Evolutionary conservation across 1,139 yeast genomes (phyloP), one percentile per base, ranked within the genome.

Genomic region (Blastobotrys persicus): DNA sequence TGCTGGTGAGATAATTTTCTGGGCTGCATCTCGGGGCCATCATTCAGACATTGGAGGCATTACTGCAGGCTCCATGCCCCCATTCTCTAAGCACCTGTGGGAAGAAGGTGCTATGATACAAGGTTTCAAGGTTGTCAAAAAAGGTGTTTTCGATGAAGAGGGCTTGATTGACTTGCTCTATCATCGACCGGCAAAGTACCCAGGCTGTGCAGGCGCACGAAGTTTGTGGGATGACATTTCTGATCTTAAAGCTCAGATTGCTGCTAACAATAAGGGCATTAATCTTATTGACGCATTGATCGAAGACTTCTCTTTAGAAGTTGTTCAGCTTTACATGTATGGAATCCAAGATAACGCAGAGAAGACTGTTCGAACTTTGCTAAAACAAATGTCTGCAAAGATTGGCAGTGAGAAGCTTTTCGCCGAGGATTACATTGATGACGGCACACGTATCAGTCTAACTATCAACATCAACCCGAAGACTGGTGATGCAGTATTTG

Each of bases 41-140:
- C 86, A 81, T 59, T 78, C 85, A 4, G 87, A 81, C 59, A 81
- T 81, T 58, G 87, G 87, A 34, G 86, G 87, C 33, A 69, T 79
- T 44, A 67, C 80, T 19, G 84, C 87, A 1, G 87, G 87, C 0
- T 80, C 86, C 1, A 79, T 80, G 76, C 82, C 85, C 2, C 81
- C 85, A 4, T 76, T 76, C 56, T 79, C 85, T 13, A 77, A 76
- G 55, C 81, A 76, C 56, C 66, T 81, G 23, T 78, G 77, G 71
- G 81, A 81, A 59, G 87, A 81, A 62, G 87, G 87, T 37, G 86
- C 83, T 5, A 73, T 78, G 46, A 78, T 81, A 50, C 72, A 72
- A 52, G 75, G 81, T 3, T 78, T 77, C 69, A 77, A 79, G 60
- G 68, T 80, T 31, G 85, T 81, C 2, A 67, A 73, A 17, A 65